phyloP scores from a whole-genome alignment of 345 rosid species.

The Excoecaria cochinchinensis region DNA sequence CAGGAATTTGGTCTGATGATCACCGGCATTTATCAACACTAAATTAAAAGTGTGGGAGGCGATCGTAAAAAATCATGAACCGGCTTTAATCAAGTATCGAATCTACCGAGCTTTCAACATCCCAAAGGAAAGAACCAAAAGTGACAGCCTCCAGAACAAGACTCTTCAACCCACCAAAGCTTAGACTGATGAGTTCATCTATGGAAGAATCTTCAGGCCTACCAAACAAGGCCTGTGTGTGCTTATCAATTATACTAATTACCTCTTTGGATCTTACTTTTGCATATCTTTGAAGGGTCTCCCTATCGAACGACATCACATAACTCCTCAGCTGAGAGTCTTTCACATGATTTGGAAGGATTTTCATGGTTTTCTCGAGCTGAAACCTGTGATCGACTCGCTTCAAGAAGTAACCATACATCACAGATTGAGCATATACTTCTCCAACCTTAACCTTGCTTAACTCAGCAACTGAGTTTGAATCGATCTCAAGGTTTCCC shows the following conservation, averaged over 20 bases:
- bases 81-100: constrained; percentile 76
- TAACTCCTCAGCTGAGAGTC: constrained; percentile 66
- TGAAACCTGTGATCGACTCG: constrained; percentile 92
- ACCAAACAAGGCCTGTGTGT: constrained; percentile 92
- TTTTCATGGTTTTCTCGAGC: constrained; percentile 89
- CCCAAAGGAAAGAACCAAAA: constrained; percentile 98
- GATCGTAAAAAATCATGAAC: neutral
- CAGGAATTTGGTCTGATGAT: too few relatives aligned
- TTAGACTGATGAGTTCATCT: constrained; percentile 70
- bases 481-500: constrained; percentile 61
- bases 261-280: constrained; percentile 92
- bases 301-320: constrained; percentile 90
- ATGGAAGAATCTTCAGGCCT: constrained; percentile 83
- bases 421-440: constrained; percentile 94
- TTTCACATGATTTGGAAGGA: constrained; percentile 52
- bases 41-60: too few relatives aligned
- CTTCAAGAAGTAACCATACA: constrained; percentile 96
- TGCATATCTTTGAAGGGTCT: constrained; percentile 89
- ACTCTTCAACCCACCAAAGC: constrained; percentile 83
- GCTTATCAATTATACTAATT: constrained; percentile 86
- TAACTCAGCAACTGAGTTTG: constrained; percentile 58
- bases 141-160: constrained; percentile 96
- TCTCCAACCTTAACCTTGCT: constrained; percentile 92
- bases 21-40: too few relatives aligned
- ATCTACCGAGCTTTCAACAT: constrained; percentile 88